Base-by-base conservation (phyloP, 2,329 filamentous ascomycete species). In the Phialophora expanda region DNA sequence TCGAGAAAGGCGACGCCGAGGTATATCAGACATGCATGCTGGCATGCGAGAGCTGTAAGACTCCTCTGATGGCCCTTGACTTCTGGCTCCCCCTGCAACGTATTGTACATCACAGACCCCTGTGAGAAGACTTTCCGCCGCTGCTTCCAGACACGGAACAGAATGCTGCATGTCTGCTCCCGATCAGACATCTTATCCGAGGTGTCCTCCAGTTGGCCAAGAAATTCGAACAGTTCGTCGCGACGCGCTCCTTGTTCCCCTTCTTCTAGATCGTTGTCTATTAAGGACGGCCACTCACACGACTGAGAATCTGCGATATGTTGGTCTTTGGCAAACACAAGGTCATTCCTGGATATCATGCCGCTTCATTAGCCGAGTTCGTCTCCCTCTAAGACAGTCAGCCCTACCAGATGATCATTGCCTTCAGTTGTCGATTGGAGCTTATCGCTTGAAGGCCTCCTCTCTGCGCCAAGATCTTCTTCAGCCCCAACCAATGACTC, bases 401-500 rank as follows among this genome's bases (percentile, higher is more conserved):
- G 2, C 3, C 55, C 28, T 44, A 41, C 55, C 55, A 57, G n/a
- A 44, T 34, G 12, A 57, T 17, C 32, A 41, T 57, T 22, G 55
- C 55, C 22, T 41, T 30, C 20, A 57, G 32, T 8, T 20, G 30
- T 30, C 55, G 55, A 30, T 57, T 57, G 2, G 28, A 22, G 17
- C 55, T 34, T 24, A 57, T 22, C 2, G 55, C 20, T 4, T 57
- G n/a, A 9, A 57, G 32, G 34, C 55, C 55, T 41, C 55, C 55
- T 41, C 55, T 57, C 22, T 41, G 55, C 30, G 28, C 55, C 12
- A 57, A 11, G 55, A 57, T 26, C 55, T 41, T 44, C 55, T n/a
- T 57, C 55, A 57, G n/a, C 12, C 55, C 55, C 9, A 57, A 12
- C 55, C 55, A 57, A 57, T 57, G 55, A n/a, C 44, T 28, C 20